Evolutionary conservation across 2,329 filamentous ascomycete species (phyloP), one percentile per base, ranked within the genome.

Genomic region (Diaporthe nobilis): DNA sequence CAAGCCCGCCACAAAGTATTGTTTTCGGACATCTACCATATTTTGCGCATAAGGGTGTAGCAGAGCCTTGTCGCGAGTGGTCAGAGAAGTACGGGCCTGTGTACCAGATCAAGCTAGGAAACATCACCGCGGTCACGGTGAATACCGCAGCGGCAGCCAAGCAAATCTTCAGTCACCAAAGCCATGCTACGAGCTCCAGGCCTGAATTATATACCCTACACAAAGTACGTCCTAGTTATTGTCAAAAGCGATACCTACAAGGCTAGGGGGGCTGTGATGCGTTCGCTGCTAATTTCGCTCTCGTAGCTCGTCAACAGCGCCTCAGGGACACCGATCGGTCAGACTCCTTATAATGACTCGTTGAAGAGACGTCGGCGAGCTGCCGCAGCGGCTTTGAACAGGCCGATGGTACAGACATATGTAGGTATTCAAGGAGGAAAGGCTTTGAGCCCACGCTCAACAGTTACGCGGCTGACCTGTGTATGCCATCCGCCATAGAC

Each of bases 191-290:
- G 70, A 89, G 86, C 74, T 91, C 89, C 0, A 82, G 90, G 25
- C 90, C 90, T 0, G 88, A 90, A 77, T 89, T 91, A 71, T 91
- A 91, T 81, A 90, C 89, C 1, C 90, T 91, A 72, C 90, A 91
- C 79, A 90, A 90, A 82, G 61, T 65, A 49, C 17, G 61, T 49
- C 22, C 61, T 3, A 42, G 1, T 9, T 3, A 3, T 13, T 15
- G 4, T 4, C 17, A 8, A 39, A 20, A 61, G 17, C 28, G 10
- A 3, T 22, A 2, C 4, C 1, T 3, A 2, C 10, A 15, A 20
- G 28, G 8, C 15, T 44, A 17, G 22, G 12, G 8, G 7, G 15
- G 4, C 20, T 20, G 7, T 17, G 12, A 3, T 25, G 5, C 0
- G 13, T 22, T 31, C 39, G 1, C 9, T 1, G 17, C 28, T 47